phyloP scores from a whole-genome alignment of 768 basidiomycete species.

The Suillus subluteus region DNA sequence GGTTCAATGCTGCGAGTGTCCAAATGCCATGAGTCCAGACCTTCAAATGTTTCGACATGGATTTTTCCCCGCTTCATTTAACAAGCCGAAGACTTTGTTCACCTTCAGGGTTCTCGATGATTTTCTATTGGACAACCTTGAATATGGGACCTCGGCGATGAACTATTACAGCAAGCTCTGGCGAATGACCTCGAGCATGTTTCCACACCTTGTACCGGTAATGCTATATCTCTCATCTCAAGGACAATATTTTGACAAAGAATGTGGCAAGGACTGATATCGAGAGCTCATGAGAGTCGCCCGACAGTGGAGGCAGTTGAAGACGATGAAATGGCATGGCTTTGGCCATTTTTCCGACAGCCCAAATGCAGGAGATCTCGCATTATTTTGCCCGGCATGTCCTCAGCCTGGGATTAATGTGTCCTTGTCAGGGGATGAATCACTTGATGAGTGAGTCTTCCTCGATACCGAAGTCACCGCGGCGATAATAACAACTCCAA shows the following conservation, averaged over 20 bases:
- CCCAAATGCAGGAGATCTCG: no score
- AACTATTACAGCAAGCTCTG: slow-evolving; percentile 7
- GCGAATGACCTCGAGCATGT: slow-evolving; percentile 1
- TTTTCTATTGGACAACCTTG: slow-evolving; percentile 8
- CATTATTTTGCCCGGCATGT: no score
- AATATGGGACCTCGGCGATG: neutral
- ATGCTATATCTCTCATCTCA: neutral
- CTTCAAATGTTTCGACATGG: neutral
- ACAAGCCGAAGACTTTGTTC: neutral
- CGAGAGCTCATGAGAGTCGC: no score
- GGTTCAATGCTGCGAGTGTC: neutral
- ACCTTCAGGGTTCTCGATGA: slow-evolving; percentile 1
- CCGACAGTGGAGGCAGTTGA: no score
- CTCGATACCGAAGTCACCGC: no score
- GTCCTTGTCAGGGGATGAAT: no score
- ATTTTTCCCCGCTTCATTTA: neutral
- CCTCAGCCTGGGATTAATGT: no score
- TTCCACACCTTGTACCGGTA: neutral
- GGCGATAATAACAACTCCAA: no score
- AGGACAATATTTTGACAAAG: neutral
- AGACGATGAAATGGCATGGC: no score
- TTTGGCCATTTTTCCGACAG: no score
- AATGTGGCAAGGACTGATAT: neutral
- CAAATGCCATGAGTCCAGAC: neutral
- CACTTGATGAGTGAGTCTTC: no score